Base-by-base conservation (phyloP, 2,329 filamentous ascomycete genomes). In the Colletotrichum musae region DNA sequence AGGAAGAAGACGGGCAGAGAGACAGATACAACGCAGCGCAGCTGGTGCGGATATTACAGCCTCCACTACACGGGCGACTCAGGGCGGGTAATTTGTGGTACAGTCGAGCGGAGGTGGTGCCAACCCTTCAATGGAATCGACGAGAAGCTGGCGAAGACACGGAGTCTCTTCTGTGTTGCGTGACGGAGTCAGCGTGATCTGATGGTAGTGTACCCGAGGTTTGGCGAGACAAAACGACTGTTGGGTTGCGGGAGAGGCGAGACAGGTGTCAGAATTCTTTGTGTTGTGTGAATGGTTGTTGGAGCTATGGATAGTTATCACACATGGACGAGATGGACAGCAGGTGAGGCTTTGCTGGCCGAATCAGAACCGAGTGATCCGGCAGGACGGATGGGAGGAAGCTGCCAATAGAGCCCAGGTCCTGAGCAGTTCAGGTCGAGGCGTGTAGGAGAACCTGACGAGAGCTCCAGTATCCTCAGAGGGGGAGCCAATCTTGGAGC, bases 271-370 rank as follows among this genome's bases (percentile, higher is more conserved):
- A 47, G 57, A 47, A 53, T 16, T 18, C n/a, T 36, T 18, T 58
- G 45, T 66, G 51, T 61, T 51, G 51, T 57, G 16, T 70, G 67
- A 60, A 61, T 70, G 51, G 63, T 39, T 67, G 56, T 36, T 53
- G 21, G 41, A 64, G 32, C 41, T 70, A 64, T 41, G 57, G 48
- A 70, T 28, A 68, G 68, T 64, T 52, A 70, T 64, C 43, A 64
- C 58, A 54, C 58, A 70, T 58, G 64, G 53, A 48, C 39, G 41
- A 48, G 18, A 24, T 28, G 26, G 24, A 57, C 28, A 24, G 36
- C 51, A 7, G 41, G 18, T 18, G 45, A 70, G 56, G 56, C 56
- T 67, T n/a, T 58, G 61, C 32, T 66, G 62, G 62, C 54, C 62
- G 61, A 51, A 56, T 48, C 57, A 56, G 16, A 67, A 18, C 24